Conservation (phyloP, 2,329 filamentous ascomycete species). For the Pseudogymnoascus sp. region DNA sequence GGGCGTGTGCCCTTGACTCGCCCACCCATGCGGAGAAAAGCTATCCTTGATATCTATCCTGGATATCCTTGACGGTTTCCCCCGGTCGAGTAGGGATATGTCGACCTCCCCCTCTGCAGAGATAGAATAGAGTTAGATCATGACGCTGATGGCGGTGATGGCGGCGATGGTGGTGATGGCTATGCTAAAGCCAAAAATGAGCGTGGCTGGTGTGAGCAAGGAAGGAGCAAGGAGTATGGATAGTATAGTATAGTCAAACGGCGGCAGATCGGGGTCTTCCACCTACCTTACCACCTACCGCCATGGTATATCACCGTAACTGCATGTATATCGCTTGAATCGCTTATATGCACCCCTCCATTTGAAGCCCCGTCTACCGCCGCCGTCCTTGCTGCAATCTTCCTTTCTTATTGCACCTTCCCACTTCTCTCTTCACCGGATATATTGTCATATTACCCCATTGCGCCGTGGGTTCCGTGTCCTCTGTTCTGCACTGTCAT, state of each 20-base stretch:
- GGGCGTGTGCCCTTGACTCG: not conserved
- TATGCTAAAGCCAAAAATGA: not conserved
- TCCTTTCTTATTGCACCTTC: slow-evolving; percentile 8
- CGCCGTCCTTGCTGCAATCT: not conserved
- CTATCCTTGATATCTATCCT: not conserved
- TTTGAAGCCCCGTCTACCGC: not conserved
- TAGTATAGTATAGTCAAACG: slow-evolving; percentile 2
- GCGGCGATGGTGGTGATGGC: not conserved
- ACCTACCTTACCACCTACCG: not conserved
- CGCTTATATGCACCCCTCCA: slow-evolving; percentile 8
- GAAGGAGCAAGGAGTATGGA: no score
- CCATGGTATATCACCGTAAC: not conserved
- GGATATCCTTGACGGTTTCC: not conserved
- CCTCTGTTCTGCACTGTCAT: not conserved
- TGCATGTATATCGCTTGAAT: not conserved
- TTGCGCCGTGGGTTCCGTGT: slow-evolving; percentile 2
- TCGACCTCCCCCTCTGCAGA: not conserved
- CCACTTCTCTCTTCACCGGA: not conserved
- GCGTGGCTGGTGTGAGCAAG: slow-evolving; percentile 1
- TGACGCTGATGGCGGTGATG: not conserved
- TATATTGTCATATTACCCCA: not conserved
- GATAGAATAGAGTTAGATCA: not conserved
- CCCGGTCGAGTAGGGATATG: not conserved
- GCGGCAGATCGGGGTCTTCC: not conserved
- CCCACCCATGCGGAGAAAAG: not conserved